A percentile compares a stretch with the other conserved stretches of the same genome.
phyloP scores from a whole-genome alignment of 768 basidiomycete genomes.

The Trametes cinnabarina region DNA sequence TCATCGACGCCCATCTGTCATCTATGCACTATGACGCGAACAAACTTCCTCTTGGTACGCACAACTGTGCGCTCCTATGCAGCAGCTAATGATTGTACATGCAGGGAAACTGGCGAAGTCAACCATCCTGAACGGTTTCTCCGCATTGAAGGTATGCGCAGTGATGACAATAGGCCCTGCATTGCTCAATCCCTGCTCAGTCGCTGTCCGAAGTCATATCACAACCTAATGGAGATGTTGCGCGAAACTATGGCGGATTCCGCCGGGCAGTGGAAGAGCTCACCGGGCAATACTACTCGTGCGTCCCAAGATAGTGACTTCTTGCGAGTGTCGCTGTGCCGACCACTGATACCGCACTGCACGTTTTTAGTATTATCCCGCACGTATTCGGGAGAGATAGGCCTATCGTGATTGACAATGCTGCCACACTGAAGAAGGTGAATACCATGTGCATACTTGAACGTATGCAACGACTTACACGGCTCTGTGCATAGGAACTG shows the following conservation, averaged over 20 bases:
- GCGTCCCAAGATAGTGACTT: constrained; percentile 17
- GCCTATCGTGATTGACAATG: constrained; percentile 43
- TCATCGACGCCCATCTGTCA: constrained; percentile 53
- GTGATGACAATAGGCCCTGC: too few species aligned
- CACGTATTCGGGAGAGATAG: constrained; percentile 56
- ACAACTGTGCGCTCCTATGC: neutral
- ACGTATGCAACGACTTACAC: neutral
- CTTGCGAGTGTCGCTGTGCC: neutral
- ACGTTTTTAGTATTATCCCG: constrained; percentile 46
- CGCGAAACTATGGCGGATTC: constrained; percentile 38
- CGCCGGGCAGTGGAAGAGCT: constrained; percentile 44
- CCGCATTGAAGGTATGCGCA: constrained; percentile 49
- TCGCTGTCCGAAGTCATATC: constrained; percentile 44
- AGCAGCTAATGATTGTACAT: neutral
- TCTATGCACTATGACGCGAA: constrained; percentile 68
- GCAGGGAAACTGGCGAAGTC: constrained; percentile 58
- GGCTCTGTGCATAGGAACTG: constrained; percentile 42
- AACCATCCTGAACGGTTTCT: constrained; percentile 58
- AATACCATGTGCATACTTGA: neutral
- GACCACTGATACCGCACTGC: too few species aligned
- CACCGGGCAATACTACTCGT: constrained; percentile 58
- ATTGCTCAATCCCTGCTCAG: neutral
- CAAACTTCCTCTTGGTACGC: constrained; percentile 56
- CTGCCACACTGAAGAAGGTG: constrained; percentile 42
- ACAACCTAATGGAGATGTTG: constrained; percentile 41